Conservation (phyloP, 1,139 yeast genomes). For the Candida sanyaensis region DNA sequence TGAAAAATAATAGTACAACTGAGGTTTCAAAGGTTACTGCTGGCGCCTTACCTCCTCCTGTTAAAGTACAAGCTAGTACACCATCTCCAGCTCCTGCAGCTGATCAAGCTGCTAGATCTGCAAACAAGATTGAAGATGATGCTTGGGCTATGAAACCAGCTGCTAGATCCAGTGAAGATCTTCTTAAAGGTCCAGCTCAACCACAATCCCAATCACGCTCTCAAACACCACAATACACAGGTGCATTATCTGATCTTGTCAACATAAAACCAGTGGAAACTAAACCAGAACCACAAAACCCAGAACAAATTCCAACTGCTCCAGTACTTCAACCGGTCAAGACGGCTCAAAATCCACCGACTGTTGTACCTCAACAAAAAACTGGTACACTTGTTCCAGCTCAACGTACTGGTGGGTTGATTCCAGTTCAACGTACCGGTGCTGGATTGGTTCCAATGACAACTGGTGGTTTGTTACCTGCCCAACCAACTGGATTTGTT, state of each 20-base stretch:
- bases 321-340: constrained; percentile 55
- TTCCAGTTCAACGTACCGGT: constrained; percentile 54
- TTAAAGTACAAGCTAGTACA: constrained; percentile 17
- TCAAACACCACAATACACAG: constrained; percentile 62
- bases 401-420: constrained; percentile 53
- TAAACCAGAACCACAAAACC: too few species aligned
- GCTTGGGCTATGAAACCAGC: constrained; percentile 94
- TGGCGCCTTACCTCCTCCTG: constrained; percentile 42
- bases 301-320: constrained; percentile 32
- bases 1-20: constrained; percentile 57
- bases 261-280: constrained; percentile 62
- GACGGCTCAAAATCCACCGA: constrained; percentile 25
- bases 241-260: constrained; percentile 82
- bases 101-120: not conserved
- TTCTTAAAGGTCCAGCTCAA: constrained; percentile 23
- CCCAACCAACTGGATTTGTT: constrained; percentile 56
- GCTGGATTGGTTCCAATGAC: constrained; percentile 39
- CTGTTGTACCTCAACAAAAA: constrained; percentile 5
- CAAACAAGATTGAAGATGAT: constrained; percentile 65
- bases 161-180: constrained; percentile 51
- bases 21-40: constrained; percentile 48
- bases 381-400: constrained; percentile 24
- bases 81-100: not conserved
- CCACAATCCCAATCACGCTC: constrained; percentile 21
- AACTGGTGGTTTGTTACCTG: constrained; percentile 47